These are phyloP conservation scores for Leccinum subspadiceum DNA, from an alignment of 1,284 basidiomycete genomes.

Conservation along the genomic window DNA sequence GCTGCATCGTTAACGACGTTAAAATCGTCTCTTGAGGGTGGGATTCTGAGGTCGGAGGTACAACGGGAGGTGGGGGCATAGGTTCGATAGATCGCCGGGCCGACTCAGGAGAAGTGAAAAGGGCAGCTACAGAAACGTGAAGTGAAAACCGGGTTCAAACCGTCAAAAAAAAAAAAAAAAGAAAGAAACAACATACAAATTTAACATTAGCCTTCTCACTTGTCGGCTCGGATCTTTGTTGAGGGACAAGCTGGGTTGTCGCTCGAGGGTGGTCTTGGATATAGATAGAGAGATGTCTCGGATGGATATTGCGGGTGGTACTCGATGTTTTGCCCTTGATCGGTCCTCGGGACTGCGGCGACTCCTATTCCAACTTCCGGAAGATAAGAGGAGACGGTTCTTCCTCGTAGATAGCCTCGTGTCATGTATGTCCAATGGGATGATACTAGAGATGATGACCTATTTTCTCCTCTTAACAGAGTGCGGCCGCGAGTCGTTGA, in stretches of 20 bases:
- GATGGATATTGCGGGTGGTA: constrained; percentile 51
- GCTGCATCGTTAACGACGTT: constrained; percentile 13
- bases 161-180: not conserved
- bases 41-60: constrained; percentile 24
- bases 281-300: constrained; percentile 39
- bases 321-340: constrained; percentile 58
- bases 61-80: constrained; percentile 31
- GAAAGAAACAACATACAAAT: constrained; percentile 23
- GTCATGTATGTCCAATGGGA: too few relatives aligned
- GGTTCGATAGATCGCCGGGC: constrained; percentile 26
- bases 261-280: constrained; percentile 31
- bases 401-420: constrained; percentile 17
- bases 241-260: constrained; percentile 20
- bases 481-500: too few relatives aligned
- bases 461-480: too few relatives aligned
- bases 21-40: constrained; percentile 14
- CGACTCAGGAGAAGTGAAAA: constrained; percentile 22
- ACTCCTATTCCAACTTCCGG: constrained; percentile 50
- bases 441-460: constrained; percentile 42
- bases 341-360: constrained; percentile 49
- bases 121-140: constrained; percentile 17
- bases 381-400: constrained; percentile 7
- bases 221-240: constrained; percentile 21
- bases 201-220: constrained; percentile 34
- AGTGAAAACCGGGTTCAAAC: constrained; percentile 5